Base-by-base conservation (phyloP, 768 basidiomycete genomes). In the Coprinopsis sp. region DNA sequence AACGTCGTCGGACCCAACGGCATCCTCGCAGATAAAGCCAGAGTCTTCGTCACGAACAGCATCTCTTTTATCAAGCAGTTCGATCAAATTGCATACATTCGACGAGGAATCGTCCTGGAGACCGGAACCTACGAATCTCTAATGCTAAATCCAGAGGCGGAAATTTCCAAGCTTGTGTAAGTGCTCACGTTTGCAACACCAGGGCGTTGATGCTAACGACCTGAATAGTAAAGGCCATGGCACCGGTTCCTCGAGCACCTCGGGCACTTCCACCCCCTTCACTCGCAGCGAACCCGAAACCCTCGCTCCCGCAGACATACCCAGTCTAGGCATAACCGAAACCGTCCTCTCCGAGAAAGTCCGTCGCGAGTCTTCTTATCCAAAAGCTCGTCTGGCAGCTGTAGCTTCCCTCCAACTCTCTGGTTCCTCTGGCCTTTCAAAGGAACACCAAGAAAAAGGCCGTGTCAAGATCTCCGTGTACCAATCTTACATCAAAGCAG, bases 1-100 rank as follows among this genome's bases (percentile, higher is more conserved):
- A 74, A 88, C 40, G 87, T 94, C 31, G 85, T 95, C 46, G 92
- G 92, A 2, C 91, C 91, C 2, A 70, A 80, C 50, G 92, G 92
- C 44, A 56, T 95, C 1, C 79, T 95, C 27, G 78, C 86, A 6
- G 76, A 79, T 13, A 94, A 94, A 63, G 91, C 91, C 8, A 74
- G 92, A 24, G 75, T 94, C 44, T 66, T 94, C 3, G 88, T 92
- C 40, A 95, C 91, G 33, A 93, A 95, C 62, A 83, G 82, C 47
- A 80, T 94, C 43, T 77, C 90, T n/a, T 93, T 88, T 58, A 71
- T 93, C 29, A 75, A 76, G 37, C 71, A 88, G 46, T 88, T 90
- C 44, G 87, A 93, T 57, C 73, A 82, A 37, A 67, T 94, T 13
- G 62, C 76, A 39, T 91, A 82, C 64, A 65, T 96, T 30, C 83